Conservation (phyloP, 192 early-diverging fungal species). For the Mortierella antarctica region DNA sequence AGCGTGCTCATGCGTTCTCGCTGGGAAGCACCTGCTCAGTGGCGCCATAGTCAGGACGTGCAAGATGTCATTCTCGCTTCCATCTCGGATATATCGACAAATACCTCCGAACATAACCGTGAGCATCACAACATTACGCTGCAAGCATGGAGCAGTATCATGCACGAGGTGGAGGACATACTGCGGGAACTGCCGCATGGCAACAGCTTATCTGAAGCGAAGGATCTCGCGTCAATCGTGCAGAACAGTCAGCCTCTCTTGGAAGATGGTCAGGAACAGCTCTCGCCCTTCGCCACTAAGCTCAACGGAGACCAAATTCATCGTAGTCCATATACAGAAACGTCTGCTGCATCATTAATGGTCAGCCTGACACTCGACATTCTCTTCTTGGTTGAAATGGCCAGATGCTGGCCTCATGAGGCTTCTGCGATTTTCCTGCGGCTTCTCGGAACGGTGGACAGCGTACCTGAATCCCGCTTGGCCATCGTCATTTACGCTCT, state of each 20-base stretch:
- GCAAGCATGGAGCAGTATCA: conserved; percentile 24
- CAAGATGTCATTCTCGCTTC: conserved; percentile 29
- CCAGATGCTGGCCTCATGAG: conserved; percentile 5
- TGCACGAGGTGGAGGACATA: conserved; percentile 21
- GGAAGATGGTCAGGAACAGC: neutral
- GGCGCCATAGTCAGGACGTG: conserved; percentile 19
- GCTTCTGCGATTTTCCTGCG: conserved; percentile 8
- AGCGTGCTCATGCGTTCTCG: conserved; percentile 29
- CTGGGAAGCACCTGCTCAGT: conserved; percentile 13
- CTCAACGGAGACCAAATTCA: neutral
- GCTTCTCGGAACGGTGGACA: conserved; percentile 6
- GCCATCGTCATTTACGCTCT: conserved; percentile 17
- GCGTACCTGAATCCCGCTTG: conserved; percentile 31
- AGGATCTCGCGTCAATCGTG: neutral
- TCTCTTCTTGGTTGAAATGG: conserved; percentile 19
- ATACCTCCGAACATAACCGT: no score
- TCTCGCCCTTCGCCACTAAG: neutral
- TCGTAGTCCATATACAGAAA: neutral
- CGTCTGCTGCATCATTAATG: conserved; percentile 1
- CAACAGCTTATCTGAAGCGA: conserved; percentile 9
- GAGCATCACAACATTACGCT: neutral
- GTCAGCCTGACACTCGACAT: conserved; percentile 38
- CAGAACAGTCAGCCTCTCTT: neutral
- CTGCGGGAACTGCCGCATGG: neutral
- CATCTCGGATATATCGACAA: conserved; percentile 3